phyloP scores from a whole-genome alignment of 371 early-diverging fungal species.

The Mortierella sp. region DNA sequence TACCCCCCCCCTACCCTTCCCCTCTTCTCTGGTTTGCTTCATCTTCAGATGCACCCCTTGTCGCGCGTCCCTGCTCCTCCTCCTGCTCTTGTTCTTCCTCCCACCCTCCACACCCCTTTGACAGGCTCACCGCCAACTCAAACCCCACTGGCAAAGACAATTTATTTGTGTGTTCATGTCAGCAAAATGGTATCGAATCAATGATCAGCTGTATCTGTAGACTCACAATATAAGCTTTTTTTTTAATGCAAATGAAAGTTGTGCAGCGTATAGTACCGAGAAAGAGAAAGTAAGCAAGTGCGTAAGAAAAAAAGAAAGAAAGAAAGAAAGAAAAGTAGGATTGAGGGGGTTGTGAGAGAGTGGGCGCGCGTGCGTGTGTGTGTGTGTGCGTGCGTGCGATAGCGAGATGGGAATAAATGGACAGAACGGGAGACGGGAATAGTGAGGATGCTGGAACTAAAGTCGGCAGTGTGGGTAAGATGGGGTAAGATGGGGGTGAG shows the following conservation, averaged over 20 bases:
- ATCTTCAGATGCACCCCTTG: conserved; percentile 1
- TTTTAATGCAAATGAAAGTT: neutral
- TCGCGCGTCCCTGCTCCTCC: neutral
- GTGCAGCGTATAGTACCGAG: neutral
- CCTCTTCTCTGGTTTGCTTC: neutral
- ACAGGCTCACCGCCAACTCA: neutral
- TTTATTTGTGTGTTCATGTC: neutral
- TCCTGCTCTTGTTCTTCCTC: neutral
- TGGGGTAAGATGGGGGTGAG: neutral
- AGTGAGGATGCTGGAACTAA: too few species aligned
- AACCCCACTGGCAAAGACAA: neutral
- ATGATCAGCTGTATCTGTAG: neutral
- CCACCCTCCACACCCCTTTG: neutral
- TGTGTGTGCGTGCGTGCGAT: neutral
- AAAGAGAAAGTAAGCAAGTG: neutral
- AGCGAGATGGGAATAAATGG: neutral
- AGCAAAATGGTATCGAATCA: neutral
- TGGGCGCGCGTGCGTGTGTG: neutral
- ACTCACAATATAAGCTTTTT: neutral
- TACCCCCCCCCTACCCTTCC: neutral
- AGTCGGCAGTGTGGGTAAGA: neutral
- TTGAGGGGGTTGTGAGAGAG: neutral
- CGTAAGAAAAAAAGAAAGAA: neutral
- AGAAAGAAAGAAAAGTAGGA: neutral
- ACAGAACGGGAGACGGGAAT: neutral